phyloP scores from a whole-genome alignment of 176 grass and related monocot species.

The Avena insularis region DNA sequence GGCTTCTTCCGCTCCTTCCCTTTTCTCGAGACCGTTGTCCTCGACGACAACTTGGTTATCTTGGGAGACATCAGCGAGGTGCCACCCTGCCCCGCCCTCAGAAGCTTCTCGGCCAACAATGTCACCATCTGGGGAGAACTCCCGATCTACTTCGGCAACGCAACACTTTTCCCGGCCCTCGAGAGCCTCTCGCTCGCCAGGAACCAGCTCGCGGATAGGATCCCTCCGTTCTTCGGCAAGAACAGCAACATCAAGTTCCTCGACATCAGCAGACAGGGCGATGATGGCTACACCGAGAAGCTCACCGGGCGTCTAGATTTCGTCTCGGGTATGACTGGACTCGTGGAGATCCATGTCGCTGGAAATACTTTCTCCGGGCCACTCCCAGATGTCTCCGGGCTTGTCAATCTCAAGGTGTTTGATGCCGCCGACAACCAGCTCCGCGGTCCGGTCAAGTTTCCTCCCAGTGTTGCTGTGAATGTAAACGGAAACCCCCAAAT shows the following conservation, averaged over 20 bases:
- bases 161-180: neutral
- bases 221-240: neutral
- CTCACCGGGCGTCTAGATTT: neutral
- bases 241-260: slow-evolving; percentile 34
- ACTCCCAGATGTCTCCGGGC: neutral
- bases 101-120: slow-evolving; percentile 22
- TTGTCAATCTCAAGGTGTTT: slow-evolving; percentile 11
- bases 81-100: neutral
- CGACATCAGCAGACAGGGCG: slow-evolving; percentile 3
- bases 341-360: slow-evolving; percentile 16
- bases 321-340: slow-evolving; percentile 20
- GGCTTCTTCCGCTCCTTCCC: slow-evolving; percentile 8
- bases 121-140: neutral
- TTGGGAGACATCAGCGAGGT: neutral
- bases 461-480: neutral
- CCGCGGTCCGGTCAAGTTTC: slow-evolving; percentile 12
- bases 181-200: neutral
- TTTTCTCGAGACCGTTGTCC: neutral
- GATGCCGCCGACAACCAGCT: neutral
- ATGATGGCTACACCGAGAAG: too few species aligned
- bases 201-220: neutral
- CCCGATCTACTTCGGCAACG: neutral
- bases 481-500: neutral
- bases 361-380: neutral
- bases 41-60: slow-evolving; percentile 2